These are phyloP conservation scores for Monosporozyma yasuniensis DNA, from an alignment of 805 yeast species.

Conservation along the genomic window DNA sequence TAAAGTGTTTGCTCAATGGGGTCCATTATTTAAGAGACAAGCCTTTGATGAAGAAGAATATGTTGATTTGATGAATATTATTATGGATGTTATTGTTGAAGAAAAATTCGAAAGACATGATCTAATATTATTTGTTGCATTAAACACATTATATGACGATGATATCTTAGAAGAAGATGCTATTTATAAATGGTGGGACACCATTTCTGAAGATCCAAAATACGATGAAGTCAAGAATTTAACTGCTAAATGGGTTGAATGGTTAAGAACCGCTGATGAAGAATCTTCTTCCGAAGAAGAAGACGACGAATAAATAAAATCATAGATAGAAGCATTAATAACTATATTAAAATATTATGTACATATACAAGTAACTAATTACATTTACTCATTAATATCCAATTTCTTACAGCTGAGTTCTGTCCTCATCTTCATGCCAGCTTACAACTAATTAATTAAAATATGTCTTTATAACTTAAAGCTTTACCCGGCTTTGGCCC, in stretches of 20 bases:
- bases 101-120: constrained; percentile 30
- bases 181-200: constrained; percentile 76
- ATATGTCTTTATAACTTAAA: neutral
- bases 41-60: constrained; percentile 76
- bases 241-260: constrained; percentile 69
- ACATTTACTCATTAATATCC: neutral
- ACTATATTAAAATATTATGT: too few species aligned
- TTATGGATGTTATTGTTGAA: constrained; percentile 31
- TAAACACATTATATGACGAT: constrained; percentile 62
- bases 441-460: too few species aligned
- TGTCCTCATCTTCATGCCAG: too few species aligned
- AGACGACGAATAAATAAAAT: constrained; percentile 25
- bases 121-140: constrained; percentile 30
- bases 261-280: constrained; percentile 77
- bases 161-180: constrained; percentile 79
- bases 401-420: too few species aligned
- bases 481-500: neutral
- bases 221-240: constrained; percentile 44
- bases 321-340: neutral
- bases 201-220: constrained; percentile 31
- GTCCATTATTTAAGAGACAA: constrained; percentile 70
- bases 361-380: neutral
- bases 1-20: constrained; percentile 76
- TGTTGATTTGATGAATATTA: constrained; percentile 51
- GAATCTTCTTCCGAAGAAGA: constrained; percentile 50